Base-by-base conservation (phyloP, 2,329 filamentous ascomycete species). In the Cercospora janseana region DNA sequence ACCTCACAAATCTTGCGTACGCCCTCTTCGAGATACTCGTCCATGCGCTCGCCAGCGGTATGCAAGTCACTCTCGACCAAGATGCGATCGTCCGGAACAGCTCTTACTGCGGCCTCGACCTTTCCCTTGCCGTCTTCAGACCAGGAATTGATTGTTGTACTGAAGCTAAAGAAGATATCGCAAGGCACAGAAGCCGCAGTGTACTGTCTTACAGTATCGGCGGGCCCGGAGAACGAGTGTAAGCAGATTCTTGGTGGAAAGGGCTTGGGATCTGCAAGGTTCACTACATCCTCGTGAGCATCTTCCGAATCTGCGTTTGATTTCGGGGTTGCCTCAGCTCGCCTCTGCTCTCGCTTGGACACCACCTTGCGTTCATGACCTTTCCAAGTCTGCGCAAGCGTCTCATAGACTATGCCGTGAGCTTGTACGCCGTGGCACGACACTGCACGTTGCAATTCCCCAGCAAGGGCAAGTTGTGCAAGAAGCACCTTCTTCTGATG, bases 41-140 rank as follows among this genome's bases (percentile, higher is more conserved):
- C 93, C 87, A 97, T 95, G 43, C 78, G 72, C 1, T 82, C 75
- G 0, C 93, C 93, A 0, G 92, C 93, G 15, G 73, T 79, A 68
- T 97, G 88, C 51, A 96, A 67, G 69, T 98, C 93, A 66, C 90
- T 97, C 70, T 98, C 93, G 2, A 95, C 78, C 15, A 98, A 76
- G 9, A 98, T 73, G 46, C 83, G 79, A 59, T 92, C 80, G 57
- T 89, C 86, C 0, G 93, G 92, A 3, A 94, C 76, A 2, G 79
- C 78, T 52, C 78, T 80, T 40, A 97, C 78, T 15, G 85, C 79
- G 15, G 90, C 82, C 18, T 80, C 77, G 3, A 80, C 80, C 18
- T 49, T 83, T 80, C 3, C 65, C 60, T 73, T 35, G 55, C 66
- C 63, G 69, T 72, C 63, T 6, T 64, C 63, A 62, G 67, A 56